Evolutionary conservation across 2,329 filamentous ascomycete genomes (phyloP).

Genomic region (Hypoxylon sp.): DNA sequence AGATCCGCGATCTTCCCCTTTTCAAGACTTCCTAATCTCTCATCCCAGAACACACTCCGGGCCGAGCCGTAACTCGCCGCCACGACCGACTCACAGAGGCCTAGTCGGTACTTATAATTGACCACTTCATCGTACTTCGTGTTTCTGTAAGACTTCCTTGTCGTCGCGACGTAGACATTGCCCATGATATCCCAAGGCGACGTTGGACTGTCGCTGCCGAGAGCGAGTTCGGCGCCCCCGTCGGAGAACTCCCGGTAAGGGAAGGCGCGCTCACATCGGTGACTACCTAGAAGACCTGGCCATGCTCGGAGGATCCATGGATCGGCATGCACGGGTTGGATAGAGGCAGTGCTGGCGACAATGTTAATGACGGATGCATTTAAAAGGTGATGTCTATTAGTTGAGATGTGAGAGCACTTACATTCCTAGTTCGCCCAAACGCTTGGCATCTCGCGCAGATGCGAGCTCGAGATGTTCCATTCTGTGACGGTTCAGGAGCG

Average conservation of each 20-base stretch:
- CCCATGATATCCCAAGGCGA: slow-evolving; percentile 68
- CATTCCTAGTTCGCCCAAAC: slow-evolving; percentile 69
- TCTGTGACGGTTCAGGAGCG: slow-evolving; percentile 65
- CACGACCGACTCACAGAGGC: slow-evolving; percentile 66
- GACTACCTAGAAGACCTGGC: slow-evolving; percentile 67
- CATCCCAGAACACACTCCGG: slow-evolving; percentile 71
- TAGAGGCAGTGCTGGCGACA: slow-evolving; percentile 61
- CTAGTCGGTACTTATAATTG: slow-evolving; percentile 68
- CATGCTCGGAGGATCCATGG: slow-evolving; percentile 72
- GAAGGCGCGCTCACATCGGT: slow-evolving; percentile 69
- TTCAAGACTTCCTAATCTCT: slow-evolving; percentile 66
- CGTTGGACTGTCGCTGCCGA: slow-evolving; percentile 73
- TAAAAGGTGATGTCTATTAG: not conserved
- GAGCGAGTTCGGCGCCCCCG: slow-evolving; percentile 67
- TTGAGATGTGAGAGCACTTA: slow-evolving; percentile 12
- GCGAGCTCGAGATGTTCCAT: slow-evolving; percentile 75
- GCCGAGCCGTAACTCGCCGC: slow-evolving; percentile 70
- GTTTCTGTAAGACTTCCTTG: slow-evolving; percentile 61
- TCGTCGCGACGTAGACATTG: slow-evolving; percentile 73
- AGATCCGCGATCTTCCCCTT: slow-evolving; percentile 71
- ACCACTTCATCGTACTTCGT: slow-evolving; percentile 56
- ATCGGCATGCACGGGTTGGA: slow-evolving; percentile 70
- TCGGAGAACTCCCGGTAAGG: slow-evolving; percentile 72
- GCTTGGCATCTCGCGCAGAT: slow-evolving; percentile 64
- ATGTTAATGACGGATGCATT: slow-evolving; percentile 6